phyloP scores from a whole-genome alignment of 768 basidiomycete genomes.

The Asterophora parasitica region DNA sequence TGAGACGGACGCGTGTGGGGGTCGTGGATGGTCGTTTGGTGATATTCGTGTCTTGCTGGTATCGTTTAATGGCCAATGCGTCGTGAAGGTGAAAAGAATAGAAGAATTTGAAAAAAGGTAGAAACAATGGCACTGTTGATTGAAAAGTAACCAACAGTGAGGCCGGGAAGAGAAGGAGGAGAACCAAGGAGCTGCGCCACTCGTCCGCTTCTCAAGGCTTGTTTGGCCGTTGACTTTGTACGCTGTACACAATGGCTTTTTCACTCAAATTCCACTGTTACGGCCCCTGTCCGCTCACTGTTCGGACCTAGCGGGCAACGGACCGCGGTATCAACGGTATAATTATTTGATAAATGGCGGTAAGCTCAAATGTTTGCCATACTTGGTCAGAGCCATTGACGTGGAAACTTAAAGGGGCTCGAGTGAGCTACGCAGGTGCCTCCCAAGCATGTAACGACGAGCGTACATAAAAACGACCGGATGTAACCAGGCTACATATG shows the following conservation, averaged over 20 bases:
- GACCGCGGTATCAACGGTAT: background rate
- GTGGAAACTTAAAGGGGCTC: background rate
- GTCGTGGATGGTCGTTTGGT: slow-evolving; percentile 26
- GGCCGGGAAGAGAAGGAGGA: slow-evolving; percentile 19
- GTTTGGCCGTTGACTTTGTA: slow-evolving; percentile 24
- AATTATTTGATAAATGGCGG: background rate
- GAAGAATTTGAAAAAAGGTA: slow-evolving; percentile 27
- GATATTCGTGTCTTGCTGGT: slow-evolving; percentile 16
- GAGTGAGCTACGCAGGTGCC: background rate
- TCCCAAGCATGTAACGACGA: background rate
- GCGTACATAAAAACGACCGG: too few relatives aligned
- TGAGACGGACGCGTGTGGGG: slow-evolving; percentile 26
- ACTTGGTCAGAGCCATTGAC: slow-evolving; percentile 4
- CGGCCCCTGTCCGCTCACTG: slow-evolving; percentile 3
- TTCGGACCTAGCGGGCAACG: background rate
- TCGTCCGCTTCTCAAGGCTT: slow-evolving; percentile 17
- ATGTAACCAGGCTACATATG: background rate
- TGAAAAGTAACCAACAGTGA: slow-evolving; percentile 17
- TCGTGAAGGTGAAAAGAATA: slow-evolving; percentile 33
- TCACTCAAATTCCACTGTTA: slow-evolving; percentile 1
- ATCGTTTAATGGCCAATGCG: slow-evolving; percentile 24
- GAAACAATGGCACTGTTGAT: slow-evolving; percentile 26
- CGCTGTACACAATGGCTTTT: slow-evolving; percentile 15
- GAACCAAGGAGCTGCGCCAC: slow-evolving; percentile 26
- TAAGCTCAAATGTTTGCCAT: slow-evolving; percentile 4